Percentiles rank a stretch among this genome's conserved stretches.
These are phyloP conservation scores for Annona cherimola DNA, from an alignment of 164 flowering plant genomes.

Conservation along the genomic window DNA sequence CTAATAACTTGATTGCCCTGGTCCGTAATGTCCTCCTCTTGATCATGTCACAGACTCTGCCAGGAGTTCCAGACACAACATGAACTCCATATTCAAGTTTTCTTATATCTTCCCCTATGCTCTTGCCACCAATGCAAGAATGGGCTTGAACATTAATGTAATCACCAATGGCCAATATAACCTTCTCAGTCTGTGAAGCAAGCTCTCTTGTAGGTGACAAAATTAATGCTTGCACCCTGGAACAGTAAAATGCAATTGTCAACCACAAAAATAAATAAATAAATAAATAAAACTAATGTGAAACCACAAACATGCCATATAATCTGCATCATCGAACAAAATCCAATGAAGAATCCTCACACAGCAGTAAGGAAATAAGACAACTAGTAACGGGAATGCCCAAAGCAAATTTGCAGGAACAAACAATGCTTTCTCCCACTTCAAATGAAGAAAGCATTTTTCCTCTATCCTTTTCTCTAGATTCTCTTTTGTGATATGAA, in stretches of 20 bases:
- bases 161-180: conserved; percentile 69
- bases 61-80: conserved; percentile 98
- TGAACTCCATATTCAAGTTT: conserved; percentile 92
- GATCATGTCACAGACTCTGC: conserved; percentile 99
- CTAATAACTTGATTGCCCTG: conserved; percentile 71
- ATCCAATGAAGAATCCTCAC: too few relatives aligned
- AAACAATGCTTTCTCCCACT: too few relatives aligned
- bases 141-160: conserved; percentile 77
- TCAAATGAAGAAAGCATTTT: too few relatives aligned
- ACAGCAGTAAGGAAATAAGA: too few relatives aligned
- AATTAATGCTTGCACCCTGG: conserved; percentile 92
- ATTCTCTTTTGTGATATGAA: too few relatives aligned
- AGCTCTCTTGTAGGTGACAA: conserved; percentile 96
- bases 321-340: too few relatives aligned
- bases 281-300: not conserved
- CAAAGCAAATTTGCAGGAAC: too few relatives aligned
- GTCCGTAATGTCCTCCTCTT: conserved; percentile 91
- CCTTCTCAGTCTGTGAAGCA: conserved; percentile 86
- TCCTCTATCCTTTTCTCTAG: too few relatives aligned
- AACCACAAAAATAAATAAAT: not conserved
- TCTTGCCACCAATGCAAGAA: conserved; percentile 94
- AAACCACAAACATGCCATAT: too few relatives aligned
- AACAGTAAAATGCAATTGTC: not conserved
- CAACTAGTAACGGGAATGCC: too few relatives aligned
- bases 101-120: conserved; percentile 91